Evolutionary conservation across 768 basidiomycete species (phyloP).

Genomic region (Mrakia blollopis): DNA sequence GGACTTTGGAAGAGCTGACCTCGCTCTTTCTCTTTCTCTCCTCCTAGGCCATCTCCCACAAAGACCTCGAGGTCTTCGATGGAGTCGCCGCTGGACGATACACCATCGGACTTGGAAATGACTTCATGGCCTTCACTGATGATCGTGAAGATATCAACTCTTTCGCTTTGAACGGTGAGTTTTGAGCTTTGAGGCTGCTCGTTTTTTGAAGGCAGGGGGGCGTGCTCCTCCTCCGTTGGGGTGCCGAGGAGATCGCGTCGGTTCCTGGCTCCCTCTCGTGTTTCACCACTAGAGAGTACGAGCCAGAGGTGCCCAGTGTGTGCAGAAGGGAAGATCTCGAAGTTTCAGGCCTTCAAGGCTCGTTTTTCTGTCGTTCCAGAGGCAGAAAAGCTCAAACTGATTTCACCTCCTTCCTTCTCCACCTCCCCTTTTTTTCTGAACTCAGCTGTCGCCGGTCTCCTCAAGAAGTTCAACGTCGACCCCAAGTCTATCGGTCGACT

Average conservation of each 20-base stretch:
- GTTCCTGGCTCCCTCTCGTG: not conserved
- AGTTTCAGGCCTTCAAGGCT: not conserved
- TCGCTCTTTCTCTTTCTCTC: not conserved
- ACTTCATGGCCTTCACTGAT: slow-evolving; percentile 98
- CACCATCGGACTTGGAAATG: slow-evolving; percentile 95
- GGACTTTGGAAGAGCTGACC: not conserved
- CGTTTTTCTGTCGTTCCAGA: not conserved
- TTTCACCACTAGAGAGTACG: not conserved
- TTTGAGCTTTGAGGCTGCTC: not conserved
- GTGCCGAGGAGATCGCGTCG: not conserved
- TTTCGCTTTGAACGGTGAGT: slow-evolving; percentile 83
- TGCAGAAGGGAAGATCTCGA: not conserved
- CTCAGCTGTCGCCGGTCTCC: slow-evolving; percentile 76
- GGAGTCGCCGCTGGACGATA: slow-evolving; percentile 94
- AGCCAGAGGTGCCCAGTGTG: not conserved
- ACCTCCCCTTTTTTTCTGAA: slow-evolving; percentile 9
- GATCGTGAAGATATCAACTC: slow-evolving; percentile 99
- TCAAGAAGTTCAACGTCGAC: slow-evolving; percentile 92
- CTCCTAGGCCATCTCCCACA: slow-evolving; percentile 83
- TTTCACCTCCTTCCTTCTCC: slow-evolving; percentile 28
- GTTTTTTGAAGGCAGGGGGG: not conserved
- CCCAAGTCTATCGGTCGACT: slow-evolving; percentile 94
- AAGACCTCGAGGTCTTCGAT: slow-evolving; percentile 88
- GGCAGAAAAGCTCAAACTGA: not conserved
- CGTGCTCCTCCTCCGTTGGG: not conserved